Base-by-base conservation (phyloP, 192 early-diverging fungal genomes). In the Thamnidium elegans region DNA sequence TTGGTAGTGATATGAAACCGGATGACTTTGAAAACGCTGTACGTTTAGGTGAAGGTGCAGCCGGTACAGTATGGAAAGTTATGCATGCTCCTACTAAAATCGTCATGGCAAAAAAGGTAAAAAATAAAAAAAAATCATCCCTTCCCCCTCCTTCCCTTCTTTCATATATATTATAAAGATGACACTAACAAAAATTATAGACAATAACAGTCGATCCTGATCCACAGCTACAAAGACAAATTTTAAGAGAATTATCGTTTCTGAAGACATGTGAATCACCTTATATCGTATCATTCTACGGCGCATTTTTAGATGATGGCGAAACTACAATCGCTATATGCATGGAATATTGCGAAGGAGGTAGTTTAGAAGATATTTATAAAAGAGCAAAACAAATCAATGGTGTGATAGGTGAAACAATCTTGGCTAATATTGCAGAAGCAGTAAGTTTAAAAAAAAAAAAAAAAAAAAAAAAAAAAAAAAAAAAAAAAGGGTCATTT, bases 341-440 rank as follows among this genome's bases (percentile, higher is more conserved):
- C 71, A 96, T 99, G 90, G 97, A 98, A 81, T 96, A 90, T 69
- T 96, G 96, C 78, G 89, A 92, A 68, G 85, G 91, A 5, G 94
- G 97, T 39, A 94, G 92, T 54, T 81, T 99, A 36, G 95, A 99
- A 62, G 79, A 82, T 26, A 90, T 99, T 7, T 97, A 95, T 71
- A 92, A 92, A 78, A 76, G 80, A 17, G 81, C 85, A 36, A 72
- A 73, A 30, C 74, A 78, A 34, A 81, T 90, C 61, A 69, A 83
- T 11, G 91, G 86, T 15, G 82, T 85, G 31, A 90, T 99, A 50
- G 86, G 90, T 8, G 96, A 99, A 73, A 82, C 79, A 43, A 86
- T 96, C 0, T 71, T 96, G 63, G 95, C 88, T 17, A 91, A 94
- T 64, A 92, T 99, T 44, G 89, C 92, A 10, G 80, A 92, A 61